phyloP scores from a whole-genome alignment of 2,329 filamentous ascomycete genomes.

The Coniochaeta sp. region DNA sequence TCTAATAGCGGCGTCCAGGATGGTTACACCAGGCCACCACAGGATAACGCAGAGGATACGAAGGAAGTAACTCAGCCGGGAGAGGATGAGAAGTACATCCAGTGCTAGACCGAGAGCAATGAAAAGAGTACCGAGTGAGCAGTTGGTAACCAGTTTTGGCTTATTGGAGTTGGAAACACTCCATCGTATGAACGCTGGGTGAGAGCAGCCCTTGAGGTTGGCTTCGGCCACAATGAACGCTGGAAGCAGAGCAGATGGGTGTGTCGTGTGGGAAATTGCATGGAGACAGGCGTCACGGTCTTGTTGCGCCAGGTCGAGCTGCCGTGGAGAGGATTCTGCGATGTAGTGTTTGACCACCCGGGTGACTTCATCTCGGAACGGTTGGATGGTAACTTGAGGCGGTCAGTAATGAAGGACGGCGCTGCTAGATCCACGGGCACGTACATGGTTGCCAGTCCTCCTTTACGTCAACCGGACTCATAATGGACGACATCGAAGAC shows the following conservation, averaged over 20 bases:
- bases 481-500: slow-evolving; percentile 6
- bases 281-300: slow-evolving; percentile 30
- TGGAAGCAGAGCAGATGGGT: slow-evolving; percentile 33
- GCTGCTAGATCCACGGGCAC: neutral
- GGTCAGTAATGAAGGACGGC: neutral
- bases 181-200: slow-evolving; percentile 31
- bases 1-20: slow-evolving; percentile 24
- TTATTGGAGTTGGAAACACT: slow-evolving; percentile 29
- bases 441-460: slow-evolving; percentile 12
- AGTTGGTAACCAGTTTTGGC: slow-evolving; percentile 22
- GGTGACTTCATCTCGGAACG: slow-evolving; percentile 30
- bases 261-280: slow-evolving; percentile 32
- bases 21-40: slow-evolving; percentile 26
- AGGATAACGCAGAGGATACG: slow-evolving; percentile 22
- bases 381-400: slow-evolving; percentile 25
- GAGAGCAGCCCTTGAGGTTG: slow-evolving; percentile 25
- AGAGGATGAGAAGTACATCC: slow-evolving; percentile 24
- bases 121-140: slow-evolving; percentile 12
- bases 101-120: slow-evolving; percentile 19
- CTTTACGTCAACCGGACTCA: slow-evolving; percentile 9
- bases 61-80: slow-evolving; percentile 15
- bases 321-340: slow-evolving; percentile 21
- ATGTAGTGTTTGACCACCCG: slow-evolving; percentile 31
- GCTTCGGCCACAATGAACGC: slow-evolving; percentile 29
- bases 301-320: slow-evolving; percentile 26